A percentile compares a stretch with the other conserved stretches of the same genome.
These are phyloP conservation scores for Pythium volutum DNA, from an alignment of 352 stramenopile species.

Conservation along the genomic window DNA sequence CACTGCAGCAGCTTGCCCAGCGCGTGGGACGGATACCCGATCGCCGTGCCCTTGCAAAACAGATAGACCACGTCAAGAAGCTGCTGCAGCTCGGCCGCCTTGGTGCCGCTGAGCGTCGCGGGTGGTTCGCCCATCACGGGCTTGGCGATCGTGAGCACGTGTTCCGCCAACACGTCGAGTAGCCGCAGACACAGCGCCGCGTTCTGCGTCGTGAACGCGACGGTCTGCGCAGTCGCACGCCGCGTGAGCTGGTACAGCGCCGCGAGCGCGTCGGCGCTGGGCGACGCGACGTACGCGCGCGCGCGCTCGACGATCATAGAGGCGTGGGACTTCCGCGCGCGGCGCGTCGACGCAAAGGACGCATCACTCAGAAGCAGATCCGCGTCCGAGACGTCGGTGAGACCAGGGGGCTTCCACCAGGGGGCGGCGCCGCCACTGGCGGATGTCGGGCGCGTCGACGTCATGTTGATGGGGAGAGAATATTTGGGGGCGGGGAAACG, in stretches of 20 bases:
- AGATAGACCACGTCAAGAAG: slow-evolving; percentile 63
- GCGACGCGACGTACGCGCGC: slow-evolving; percentile 38
- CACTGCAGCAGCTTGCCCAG: slow-evolving; percentile 66
- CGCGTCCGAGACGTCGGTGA: slow-evolving; percentile 41
- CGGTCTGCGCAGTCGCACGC: slow-evolving; percentile 34
- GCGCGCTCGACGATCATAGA: slow-evolving; percentile 36
- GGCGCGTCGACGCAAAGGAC: slow-evolving; percentile 27
- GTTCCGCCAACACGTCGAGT: slow-evolving; percentile 58
- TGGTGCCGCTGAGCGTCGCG: slow-evolving; percentile 1
- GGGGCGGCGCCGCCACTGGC: background rate
- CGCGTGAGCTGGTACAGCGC: slow-evolving; percentile 45
- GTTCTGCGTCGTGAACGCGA: slow-evolving; percentile 48
- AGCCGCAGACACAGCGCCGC: slow-evolving; percentile 43
- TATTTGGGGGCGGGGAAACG: background rate
- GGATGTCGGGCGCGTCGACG: slow-evolving; percentile 1
- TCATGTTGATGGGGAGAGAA: slow-evolving; percentile 1
- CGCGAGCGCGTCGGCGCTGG: slow-evolving; percentile 28
- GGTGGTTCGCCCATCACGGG: slow-evolving; percentile 13
- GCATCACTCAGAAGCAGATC: slow-evolving; percentile 32
- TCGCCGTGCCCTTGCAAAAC: slow-evolving; percentile 44
- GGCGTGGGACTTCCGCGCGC: slow-evolving; percentile 12
- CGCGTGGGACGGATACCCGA: slow-evolving; percentile 73
- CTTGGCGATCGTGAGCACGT: slow-evolving; percentile 23
- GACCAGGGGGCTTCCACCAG: slow-evolving; percentile 40
- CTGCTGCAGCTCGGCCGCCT: slow-evolving; percentile 26